Evolutionary conservation across 1,284 basidiomycete genomes (phyloP).

Genomic region (Apiotrichum gamsii): DNA sequence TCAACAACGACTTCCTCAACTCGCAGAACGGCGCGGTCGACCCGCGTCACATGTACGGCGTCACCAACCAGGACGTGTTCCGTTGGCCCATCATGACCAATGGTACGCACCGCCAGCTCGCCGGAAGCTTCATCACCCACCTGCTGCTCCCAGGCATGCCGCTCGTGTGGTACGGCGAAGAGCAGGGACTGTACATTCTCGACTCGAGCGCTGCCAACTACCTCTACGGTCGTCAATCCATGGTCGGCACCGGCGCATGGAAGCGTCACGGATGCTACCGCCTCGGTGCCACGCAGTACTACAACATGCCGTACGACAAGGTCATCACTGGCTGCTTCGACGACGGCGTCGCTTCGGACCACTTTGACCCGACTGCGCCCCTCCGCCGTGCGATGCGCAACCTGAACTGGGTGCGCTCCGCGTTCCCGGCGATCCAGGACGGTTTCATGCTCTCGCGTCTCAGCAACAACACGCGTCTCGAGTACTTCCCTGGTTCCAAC

Average conservation of each 20-base stretch:
- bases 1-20: slow-evolving; percentile 79
- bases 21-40: slow-evolving; percentile 60
- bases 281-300: slow-evolving; percentile 81
- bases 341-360: slow-evolving; percentile 81
- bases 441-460: slow-evolving; percentile 70
- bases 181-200: slow-evolving; percentile 73
- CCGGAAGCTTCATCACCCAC: slow-evolving; percentile 70
- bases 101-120: slow-evolving; percentile 65
- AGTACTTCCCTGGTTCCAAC: slow-evolving; percentile 76
- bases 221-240: slow-evolving; percentile 77
- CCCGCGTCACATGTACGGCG: slow-evolving; percentile 79
- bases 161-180: slow-evolving; percentile 80
- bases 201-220: slow-evolving; percentile 81
- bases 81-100: slow-evolving; percentile 81
- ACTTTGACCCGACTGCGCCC: slow-evolving; percentile 83
- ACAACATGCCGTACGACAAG: slow-evolving; percentile 75
- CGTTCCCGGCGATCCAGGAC: slow-evolving; percentile 70
- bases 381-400: slow-evolving; percentile 66
- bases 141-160: slow-evolving; percentile 81
- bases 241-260: slow-evolving; percentile 78
- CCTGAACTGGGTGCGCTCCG: slow-evolving; percentile 61
- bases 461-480: slow-evolving; percentile 73
- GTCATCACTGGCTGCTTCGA: slow-evolving; percentile 72
- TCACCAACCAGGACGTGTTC: slow-evolving; percentile 87
- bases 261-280: slow-evolving; percentile 84